phyloP scores from a whole-genome alignment of 179 eudicot species.

The Beta corolliflora region DNA sequence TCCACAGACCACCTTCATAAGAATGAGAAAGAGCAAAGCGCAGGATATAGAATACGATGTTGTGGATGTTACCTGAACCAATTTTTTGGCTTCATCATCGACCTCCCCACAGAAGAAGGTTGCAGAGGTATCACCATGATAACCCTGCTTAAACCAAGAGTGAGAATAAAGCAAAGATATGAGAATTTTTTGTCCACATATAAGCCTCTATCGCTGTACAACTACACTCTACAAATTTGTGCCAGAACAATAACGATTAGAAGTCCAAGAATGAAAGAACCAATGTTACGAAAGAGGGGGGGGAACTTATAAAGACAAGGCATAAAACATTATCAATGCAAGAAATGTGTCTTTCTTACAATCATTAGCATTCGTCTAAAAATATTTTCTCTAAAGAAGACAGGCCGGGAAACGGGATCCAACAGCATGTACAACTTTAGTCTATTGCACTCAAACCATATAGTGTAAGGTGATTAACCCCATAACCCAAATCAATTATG shows the following conservation, averaged over 20 bases:
- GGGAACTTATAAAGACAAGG: background rate
- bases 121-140: slow-evolving; percentile 97
- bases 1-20: background rate
- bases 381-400: background rate
- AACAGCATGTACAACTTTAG: background rate
- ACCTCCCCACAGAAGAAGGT: slow-evolving; percentile 89
- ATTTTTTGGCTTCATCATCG: slow-evolving; percentile 66
- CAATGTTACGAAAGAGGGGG: background rate
- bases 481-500: background rate
- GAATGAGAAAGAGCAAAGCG: background rate
- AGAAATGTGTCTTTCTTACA: background rate
- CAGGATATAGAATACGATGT: background rate
- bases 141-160: slow-evolving; percentile 56
- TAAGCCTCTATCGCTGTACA: slow-evolving; percentile 2
- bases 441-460: background rate
- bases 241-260: background rate
- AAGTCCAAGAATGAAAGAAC: background rate
- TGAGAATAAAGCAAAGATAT: background rate
- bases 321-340: background rate
- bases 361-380: background rate
- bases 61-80: slow-evolving; percentile 65
- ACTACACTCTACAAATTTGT: background rate
- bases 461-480: background rate
- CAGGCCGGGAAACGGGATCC: background rate
- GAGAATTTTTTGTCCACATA: background rate